Base-by-base conservation (phyloP, 1,284 basidiomycete genomes). In the Pterula multifida region DNA sequence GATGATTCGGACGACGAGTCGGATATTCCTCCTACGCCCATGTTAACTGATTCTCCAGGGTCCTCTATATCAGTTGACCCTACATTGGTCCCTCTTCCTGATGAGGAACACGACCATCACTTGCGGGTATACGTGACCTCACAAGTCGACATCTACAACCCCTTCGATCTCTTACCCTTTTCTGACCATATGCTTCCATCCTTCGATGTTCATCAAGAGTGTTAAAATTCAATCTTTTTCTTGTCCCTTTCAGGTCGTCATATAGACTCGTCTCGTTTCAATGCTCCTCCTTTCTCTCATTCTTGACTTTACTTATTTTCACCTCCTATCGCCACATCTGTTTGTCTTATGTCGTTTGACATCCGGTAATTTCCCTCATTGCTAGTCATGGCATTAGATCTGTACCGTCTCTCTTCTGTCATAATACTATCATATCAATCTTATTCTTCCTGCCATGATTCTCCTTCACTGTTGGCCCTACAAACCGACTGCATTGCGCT, bases 1-100 rank as follows among this genome's bases (percentile, higher is more conserved):
- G 85, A 88, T 64, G 77, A 73, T 46, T 88, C 85, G 45, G 85
- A 87, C 65, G 85, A 88, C 66, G 85, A 87, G 68, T 85, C 83
- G 17, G 85, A 88, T 55, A 66, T 75, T 12, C 73, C 71, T 19
- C 73, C 73, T 12, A 80, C 81, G n/a, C 80, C 78, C 45, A 80
- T 81, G 21, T 59, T 76, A 47, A 71, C 71, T 58, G 67, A 66
- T 55, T 78, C 73, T 28, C 70, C 65, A 52, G 63, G 66, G 44
- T 72, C 68, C 48, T 63, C 71, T 56, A 62, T 64, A 56, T 66
- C 74, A 50, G 61, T 68, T 36, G 72, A 78, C 59, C 67, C 74
- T 42, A 68, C 74, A 54, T 69, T 72, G 49, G 63, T 73, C 26
- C 68, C 75, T 21, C 68, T 75, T 50, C 71, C 77, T 48, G 62